phyloP scores from a whole-genome alignment of 2,329 filamentous ascomycete species.

The Botrytis fragariae region DNA sequence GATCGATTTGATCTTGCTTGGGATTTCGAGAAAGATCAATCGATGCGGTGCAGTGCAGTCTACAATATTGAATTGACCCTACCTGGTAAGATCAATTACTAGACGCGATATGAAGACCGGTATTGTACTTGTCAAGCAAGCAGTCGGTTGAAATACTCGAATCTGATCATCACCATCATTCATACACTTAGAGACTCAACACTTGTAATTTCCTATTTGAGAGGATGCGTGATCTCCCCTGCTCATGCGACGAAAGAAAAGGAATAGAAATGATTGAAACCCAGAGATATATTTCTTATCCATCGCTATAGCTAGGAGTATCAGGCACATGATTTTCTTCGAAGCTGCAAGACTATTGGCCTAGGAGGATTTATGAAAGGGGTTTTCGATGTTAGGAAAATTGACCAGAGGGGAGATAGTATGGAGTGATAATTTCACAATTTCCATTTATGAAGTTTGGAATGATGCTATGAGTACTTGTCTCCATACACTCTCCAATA shows the following conservation, averaged over 20 bases:
- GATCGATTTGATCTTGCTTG: not conserved
- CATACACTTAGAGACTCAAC: not conserved
- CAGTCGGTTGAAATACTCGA: not conserved
- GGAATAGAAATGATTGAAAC: not conserved
- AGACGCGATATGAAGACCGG: not conserved
- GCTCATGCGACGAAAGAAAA: not conserved
- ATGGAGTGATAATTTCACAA: not conserved
- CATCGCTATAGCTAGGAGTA: not conserved
- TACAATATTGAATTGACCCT: not conserved
- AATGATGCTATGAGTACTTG: not conserved
- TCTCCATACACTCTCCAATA: not conserved
- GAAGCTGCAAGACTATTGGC: not conserved
- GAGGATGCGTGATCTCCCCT: not conserved
- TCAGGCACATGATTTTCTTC: not conserved
- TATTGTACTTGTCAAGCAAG: not conserved
- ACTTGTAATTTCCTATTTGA: not conserved
- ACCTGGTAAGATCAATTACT: not conserved
- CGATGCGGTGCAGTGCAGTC: too few relatives aligned
- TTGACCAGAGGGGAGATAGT: not conserved
- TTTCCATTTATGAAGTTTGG: not conserved
- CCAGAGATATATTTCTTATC: not conserved
- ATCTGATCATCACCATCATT: not conserved
- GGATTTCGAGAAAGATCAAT: not conserved
- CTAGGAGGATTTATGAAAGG: not conserved
- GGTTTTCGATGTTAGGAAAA: not conserved